phyloP scores from a whole-genome alignment of 2,329 filamentous ascomycete genomes.

The Curvularia hawaiiensis region DNA sequence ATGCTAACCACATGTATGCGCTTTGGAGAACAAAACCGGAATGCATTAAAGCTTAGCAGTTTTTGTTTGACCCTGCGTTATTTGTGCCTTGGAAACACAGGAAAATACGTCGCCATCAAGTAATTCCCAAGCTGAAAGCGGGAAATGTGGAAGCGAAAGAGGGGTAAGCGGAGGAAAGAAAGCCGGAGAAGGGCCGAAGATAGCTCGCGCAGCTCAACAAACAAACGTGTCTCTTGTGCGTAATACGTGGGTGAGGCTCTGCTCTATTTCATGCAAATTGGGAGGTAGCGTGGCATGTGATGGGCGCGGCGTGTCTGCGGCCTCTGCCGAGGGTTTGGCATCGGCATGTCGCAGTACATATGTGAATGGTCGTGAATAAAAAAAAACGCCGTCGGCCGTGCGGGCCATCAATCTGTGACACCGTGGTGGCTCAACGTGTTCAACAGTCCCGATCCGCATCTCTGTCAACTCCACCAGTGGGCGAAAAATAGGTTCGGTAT shows the following conservation, averaged over 20 bases:
- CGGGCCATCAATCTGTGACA: conserved; percentile 7
- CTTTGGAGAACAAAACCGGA: conserved; percentile 6
- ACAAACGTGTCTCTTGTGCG: conserved; percentile 9
- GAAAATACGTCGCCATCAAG: conserved; percentile 2
- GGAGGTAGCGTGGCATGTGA: conserved; percentile 11
- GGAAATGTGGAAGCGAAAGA: conserved; percentile 14
- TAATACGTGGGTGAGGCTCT: conserved; percentile 14
- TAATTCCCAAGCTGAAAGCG: conserved; percentile 11
- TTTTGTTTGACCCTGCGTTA: conserved; percentile 5
- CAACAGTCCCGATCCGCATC: conserved; percentile 7
- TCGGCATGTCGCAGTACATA: conserved; percentile 16
- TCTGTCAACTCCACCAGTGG: conserved; percentile 13
- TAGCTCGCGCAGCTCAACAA: conserved; percentile 21
- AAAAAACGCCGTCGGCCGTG: conserved; percentile 4
- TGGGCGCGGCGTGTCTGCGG: conserved; percentile 1
- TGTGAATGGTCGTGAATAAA: neutral
- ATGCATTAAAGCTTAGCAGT: conserved; percentile 5
- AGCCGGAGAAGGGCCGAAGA: conserved; percentile 15
- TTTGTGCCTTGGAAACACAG: neutral
- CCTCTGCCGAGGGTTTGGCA: conserved; percentile 11
- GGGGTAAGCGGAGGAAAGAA: conserved; percentile 18
- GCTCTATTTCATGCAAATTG: conserved; percentile 5
- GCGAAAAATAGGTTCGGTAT: conserved; percentile 8
- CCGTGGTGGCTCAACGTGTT: conserved; percentile 8
- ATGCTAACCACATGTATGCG: conserved; percentile 5